These are phyloP conservation scores for Neocucurbitaria cava DNA, from an alignment of 2,329 filamentous ascomycete species.

Conservation along the genomic window DNA sequence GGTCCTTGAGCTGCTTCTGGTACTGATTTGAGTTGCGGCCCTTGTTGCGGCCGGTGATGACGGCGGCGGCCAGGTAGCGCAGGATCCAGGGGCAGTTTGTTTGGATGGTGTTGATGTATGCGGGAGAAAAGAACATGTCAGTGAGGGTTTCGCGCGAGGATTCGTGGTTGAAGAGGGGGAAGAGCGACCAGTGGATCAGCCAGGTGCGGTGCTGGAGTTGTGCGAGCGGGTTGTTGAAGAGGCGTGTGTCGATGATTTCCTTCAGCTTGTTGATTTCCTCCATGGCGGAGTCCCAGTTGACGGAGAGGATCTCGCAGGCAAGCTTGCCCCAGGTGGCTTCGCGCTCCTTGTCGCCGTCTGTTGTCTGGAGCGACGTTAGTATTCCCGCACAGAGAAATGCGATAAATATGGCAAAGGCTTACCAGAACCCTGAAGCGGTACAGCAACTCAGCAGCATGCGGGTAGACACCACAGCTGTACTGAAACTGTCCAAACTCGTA, in stretches of 20 bases:
- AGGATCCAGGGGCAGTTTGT: conserved; percentile 96
- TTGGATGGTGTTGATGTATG: conserved; percentile 99
- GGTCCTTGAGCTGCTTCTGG: conserved; percentile 98
- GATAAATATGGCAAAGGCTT: conserved; percentile 7
- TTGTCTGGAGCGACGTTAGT: conserved; percentile 62
- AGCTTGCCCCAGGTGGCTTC: conserved; percentile 98
- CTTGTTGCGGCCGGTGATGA: conserved; percentile 83
- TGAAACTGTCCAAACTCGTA: conserved; percentile 97
- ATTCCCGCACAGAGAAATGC: not conserved
- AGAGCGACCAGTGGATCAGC: conserved; percentile 97
- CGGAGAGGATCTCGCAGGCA: conserved; percentile 91
- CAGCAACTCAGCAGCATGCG: conserved; percentile 85
- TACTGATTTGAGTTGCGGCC: conserved; percentile 82
- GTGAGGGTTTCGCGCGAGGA: conserved; percentile 87
- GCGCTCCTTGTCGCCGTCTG: conserved; percentile 96
- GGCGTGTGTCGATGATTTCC: conserved; percentile 84
- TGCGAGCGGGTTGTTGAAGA: conserved; percentile 94
- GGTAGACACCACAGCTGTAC: conserved; percentile 96
- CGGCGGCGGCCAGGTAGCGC: conserved; percentile 89
- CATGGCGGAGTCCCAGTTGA: conserved; percentile 89
- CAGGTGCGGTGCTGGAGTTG: conserved; percentile 97
- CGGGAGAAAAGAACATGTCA: conserved; percentile 95
- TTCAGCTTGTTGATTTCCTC: conserved; percentile 71
- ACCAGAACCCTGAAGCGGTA: conserved; percentile 95
- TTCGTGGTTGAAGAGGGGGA: conserved; percentile 99